Evolutionary conservation across 139 green algal species (phyloP).

Genomic region (Chlamydomonas sphaeroides): DNA sequence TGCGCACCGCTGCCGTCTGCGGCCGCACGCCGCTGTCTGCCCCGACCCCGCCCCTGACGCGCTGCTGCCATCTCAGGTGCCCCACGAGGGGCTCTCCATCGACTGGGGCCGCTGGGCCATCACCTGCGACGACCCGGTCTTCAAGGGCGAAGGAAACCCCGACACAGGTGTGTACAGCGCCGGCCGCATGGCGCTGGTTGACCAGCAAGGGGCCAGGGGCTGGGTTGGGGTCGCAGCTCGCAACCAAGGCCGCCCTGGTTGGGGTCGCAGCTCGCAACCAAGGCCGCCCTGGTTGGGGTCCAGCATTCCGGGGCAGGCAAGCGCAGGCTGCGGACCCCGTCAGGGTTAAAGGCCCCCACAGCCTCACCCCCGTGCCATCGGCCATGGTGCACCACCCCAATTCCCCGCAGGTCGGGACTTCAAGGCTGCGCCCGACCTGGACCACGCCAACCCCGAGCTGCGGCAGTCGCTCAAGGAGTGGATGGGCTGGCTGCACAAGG

Average conservation of each 20-base stretch:
- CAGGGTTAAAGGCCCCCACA: not conserved
- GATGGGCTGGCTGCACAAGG: slow-evolving; percentile 77
- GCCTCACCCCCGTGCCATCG: not conserved
- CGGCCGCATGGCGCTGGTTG: too few species aligned
- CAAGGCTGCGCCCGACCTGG: slow-evolving; percentile 83
- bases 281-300: too few species aligned
- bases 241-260: too few species aligned
- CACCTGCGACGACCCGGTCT: slow-evolving; percentile 77
- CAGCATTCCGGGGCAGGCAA: too few species aligned
- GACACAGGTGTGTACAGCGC: slow-evolving; percentile 55
- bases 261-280: too few species aligned
- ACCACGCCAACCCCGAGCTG: slow-evolving; percentile 85
- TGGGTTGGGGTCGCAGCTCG: too few species aligned
- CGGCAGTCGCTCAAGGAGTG: slow-evolving; percentile 75
- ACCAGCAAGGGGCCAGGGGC: too few species aligned
- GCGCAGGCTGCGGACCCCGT: too few species aligned
- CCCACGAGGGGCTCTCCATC: not conserved
- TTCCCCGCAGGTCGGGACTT: slow-evolving; percentile 68
- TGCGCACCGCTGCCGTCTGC: too few species aligned
- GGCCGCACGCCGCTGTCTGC: too few species aligned
- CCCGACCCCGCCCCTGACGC: not conserved
- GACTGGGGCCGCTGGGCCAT: slow-evolving; percentile 90
- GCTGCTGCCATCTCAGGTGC: not conserved
- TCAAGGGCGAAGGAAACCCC: slow-evolving; percentile 71
- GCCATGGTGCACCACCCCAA: too few species aligned